A percentile compares a stretch with the other conserved stretches of the same genome.
These are phyloP conservation scores for Backusella sp. DNA, from an alignment of 192 early-diverging fungal species.

Conservation along the genomic window DNA sequence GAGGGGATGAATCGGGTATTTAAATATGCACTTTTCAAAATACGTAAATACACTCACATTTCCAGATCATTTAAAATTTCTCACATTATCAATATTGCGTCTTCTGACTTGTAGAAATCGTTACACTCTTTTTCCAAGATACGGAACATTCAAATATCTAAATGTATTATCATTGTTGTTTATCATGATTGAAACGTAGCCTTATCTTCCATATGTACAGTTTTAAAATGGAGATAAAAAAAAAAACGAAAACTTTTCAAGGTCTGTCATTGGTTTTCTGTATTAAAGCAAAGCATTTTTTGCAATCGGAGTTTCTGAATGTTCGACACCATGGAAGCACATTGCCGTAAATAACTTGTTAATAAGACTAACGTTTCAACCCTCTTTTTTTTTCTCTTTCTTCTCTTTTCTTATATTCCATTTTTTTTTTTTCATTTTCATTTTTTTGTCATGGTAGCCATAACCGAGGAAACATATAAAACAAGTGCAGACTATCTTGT, in stretches of 20 bases:
- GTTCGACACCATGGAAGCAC: neutral
- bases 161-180: neutral
- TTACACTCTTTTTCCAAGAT: neutral
- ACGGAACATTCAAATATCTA: neutral
- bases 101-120: neutral
- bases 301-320: neutral
- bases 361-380: neutral
- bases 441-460: constrained; percentile 1
- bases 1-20: neutral
- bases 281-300: neutral
- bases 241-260: neutral
- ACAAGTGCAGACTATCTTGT: constrained; percentile 8
- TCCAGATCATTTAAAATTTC: neutral
- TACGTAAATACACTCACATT: neutral
- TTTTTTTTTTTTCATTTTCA: neutral
- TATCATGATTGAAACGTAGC: neutral
- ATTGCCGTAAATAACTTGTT: neutral
- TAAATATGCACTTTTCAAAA: neutral
- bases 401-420: neutral
- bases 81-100: neutral
- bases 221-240: neutral
- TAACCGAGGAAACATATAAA: constrained; percentile 13
- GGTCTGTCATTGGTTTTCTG: neutral
- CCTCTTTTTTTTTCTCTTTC: neutral
- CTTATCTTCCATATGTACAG: neutral